Conservation (phyloP, 768 basidiomycete species). For the Rhodotorula babjevae region DNA sequence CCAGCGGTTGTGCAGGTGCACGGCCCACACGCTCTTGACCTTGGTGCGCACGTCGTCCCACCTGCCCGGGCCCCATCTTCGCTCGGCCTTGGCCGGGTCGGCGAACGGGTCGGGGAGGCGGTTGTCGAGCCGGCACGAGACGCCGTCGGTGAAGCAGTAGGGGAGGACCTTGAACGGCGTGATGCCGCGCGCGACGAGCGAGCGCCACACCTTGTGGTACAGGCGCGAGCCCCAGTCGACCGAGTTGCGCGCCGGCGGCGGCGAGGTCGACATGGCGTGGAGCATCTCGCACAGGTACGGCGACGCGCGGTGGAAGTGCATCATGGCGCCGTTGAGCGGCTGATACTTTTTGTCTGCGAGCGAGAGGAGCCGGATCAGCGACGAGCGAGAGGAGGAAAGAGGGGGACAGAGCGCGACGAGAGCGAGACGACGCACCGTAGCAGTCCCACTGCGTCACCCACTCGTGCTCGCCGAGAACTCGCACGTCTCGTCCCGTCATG, state of each 20-base stretch:
- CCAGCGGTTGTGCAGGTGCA: slow-evolving; percentile 97
- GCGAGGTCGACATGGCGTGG: slow-evolving; percentile 73
- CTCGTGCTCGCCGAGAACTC: slow-evolving; percentile 84
- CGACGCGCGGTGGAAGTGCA: slow-evolving; percentile 85
- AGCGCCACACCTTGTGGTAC: slow-evolving; percentile 85
- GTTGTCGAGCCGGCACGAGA: slow-evolving; percentile 86
- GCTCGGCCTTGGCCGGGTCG: slow-evolving; percentile 48
- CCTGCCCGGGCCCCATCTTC: slow-evolving; percentile 58
- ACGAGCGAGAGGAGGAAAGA: neutral
- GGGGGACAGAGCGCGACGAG: slow-evolving; percentile 8
- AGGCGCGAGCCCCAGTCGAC: slow-evolving; percentile 92
- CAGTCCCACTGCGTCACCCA: slow-evolving; percentile 99
- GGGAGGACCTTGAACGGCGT: slow-evolving; percentile 88
- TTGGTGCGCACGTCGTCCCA: slow-evolving; percentile 59
- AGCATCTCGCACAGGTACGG: slow-evolving; percentile 97
- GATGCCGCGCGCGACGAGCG: slow-evolving; percentile 65
- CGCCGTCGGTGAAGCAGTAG: slow-evolving; percentile 89
- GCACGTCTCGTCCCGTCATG: slow-evolving; percentile 70
- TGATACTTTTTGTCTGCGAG: slow-evolving; percentile 63
- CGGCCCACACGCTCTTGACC: slow-evolving; percentile 71
- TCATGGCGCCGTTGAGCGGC: slow-evolving; percentile 85
- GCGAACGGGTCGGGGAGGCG: slow-evolving; percentile 86
- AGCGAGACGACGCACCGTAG: slow-evolving; percentile 60
- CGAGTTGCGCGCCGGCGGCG: slow-evolving; percentile 67
- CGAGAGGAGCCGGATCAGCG: neutral